Base-by-base conservation (phyloP, 352 stramenopile species). In the Phytophthora meadii region DNA sequence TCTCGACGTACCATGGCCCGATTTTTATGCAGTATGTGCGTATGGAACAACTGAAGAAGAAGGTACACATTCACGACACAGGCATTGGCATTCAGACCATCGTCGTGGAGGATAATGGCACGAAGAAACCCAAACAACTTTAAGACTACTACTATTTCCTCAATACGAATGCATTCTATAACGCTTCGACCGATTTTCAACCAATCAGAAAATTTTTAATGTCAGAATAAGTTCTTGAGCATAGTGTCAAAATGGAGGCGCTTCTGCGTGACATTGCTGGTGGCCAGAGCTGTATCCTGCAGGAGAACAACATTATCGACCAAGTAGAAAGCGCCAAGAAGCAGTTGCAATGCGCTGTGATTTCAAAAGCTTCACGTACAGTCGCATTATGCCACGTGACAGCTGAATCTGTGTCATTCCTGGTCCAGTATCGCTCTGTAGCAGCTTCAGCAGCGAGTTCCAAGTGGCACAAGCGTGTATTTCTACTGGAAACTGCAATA, bases 21-120 rank as follows among this genome's bases (percentile, higher is more conserved):
- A 79, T 95, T 24, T 95, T 95, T 48, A 93, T 93, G 87, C 84
- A 95, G 62, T 95, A 91, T 73, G 83, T 93, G 51, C 84, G 87
- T 11, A 85, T 88, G 66, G 82, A 92, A 57, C 76, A 93, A 68
- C 79, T 88, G 10, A 56, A 93, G 70, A 76, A 81, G 40, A 89
- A 89, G 50, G 73, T 74, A 14, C 59, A 77, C 41, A 86, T 93
- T 51, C 61, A 72, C 28, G 56, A 81, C 37, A 78, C 72, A n/a
- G 67, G 65, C 40, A 68, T 90, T 28, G 82, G 82, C 17, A 89
- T 93, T 53, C 68, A 90, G 54, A 90, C 82, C 5, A 89, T 93
- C 37, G 64, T 87, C 19, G 71, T 93, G 46, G 76, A 84, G 34
- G 47, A 74, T 17, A 40, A 67, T 19, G 45, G 27, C 5, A 40